Evolutionary conservation across 805 yeast species (phyloP), one percentile per base, ranked within the genome.

Genomic region (Deakozyma indianensis): DNA sequence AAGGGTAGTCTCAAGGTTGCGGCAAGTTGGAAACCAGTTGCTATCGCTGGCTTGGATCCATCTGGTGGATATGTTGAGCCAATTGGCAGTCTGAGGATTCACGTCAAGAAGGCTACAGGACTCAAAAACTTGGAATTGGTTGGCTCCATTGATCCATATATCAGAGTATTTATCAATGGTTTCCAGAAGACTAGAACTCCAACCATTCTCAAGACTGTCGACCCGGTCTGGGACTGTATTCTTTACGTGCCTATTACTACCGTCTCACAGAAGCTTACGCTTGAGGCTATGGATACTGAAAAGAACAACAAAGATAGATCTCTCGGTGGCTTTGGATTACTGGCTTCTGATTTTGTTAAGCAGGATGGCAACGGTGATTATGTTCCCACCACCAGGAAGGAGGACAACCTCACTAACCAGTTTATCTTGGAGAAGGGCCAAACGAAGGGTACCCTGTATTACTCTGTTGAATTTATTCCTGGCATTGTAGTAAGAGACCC

Each of bases 211-310:
- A 74, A 80, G 22, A 78, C 84, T 0, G 68, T 80, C 54, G 69
- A 83, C 51, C 98, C 99, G 4, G 77, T 75, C 3, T 92, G 86
- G 83, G 77, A 88, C 59, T 88, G 87, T 60, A 70, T 83, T 2
- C 67, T 85, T 44, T 92, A 85, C 63, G 75, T 85, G 23, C 81
- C 96, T 3, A 75, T 92, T 16, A 75, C 94, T 3, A 81, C 90
- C 41, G 77, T 86, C 22, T 80, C 82, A 58, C 96, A 88, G 62
- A 79, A 73, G 56, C 63, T 92, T 50, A 78, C 88, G 1, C 60
- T 92, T 46, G 97, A 92, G 60, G 94, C 79, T 4, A 83, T 92
- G 95, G 97, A 92, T 64, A 83, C 82, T 27, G 90, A 88, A 64
- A 73, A 73, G 48, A 72, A 66, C 45, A 75, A 81, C n/a, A 75